Conservation (phyloP, 2,329 filamentous ascomycete species). For the Aspergillus sojae region DNA sequence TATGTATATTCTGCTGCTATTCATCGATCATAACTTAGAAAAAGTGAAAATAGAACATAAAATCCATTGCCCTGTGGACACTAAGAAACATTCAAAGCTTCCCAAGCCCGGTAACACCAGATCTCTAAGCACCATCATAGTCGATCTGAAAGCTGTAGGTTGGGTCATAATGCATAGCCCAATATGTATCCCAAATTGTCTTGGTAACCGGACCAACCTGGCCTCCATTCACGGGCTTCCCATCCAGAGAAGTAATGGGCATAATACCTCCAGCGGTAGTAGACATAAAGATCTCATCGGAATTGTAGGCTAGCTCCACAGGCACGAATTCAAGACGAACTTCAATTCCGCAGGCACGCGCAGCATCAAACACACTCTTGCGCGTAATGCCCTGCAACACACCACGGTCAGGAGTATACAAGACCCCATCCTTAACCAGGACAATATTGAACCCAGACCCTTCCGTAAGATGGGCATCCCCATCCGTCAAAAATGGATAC, state of each 20-base stretch:
- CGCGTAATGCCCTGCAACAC: constrained; percentile 38
- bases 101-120: background rate
- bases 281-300: constrained; percentile 57
- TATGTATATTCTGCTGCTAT: background rate
- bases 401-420: constrained; percentile 53
- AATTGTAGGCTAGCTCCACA: constrained; percentile 43
- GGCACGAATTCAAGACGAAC: constrained; percentile 48
- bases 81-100: background rate
- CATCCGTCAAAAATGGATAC: constrained; percentile 56
- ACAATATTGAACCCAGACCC: constrained; percentile 55
- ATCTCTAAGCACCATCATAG: background rate
- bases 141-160: constrained; percentile 35
- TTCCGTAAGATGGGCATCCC: constrained; percentile 53
- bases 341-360: constrained; percentile 35
- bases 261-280: constrained; percentile 59
- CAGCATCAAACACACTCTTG: constrained; percentile 43
- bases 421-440: constrained; percentile 48
- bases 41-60: too few species aligned
- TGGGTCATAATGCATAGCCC: constrained; percentile 51
- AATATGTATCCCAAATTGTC: constrained; percentile 56
- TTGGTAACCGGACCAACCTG: constrained; percentile 51
- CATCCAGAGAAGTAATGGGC: constrained; percentile 54
- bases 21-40: too few species aligned
- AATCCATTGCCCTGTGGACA: too few species aligned
- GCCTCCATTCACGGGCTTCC: constrained; percentile 44